phyloP scores from a whole-genome alignment of 192 early-diverging fungal species.

The Thamnidium elegans region DNA sequence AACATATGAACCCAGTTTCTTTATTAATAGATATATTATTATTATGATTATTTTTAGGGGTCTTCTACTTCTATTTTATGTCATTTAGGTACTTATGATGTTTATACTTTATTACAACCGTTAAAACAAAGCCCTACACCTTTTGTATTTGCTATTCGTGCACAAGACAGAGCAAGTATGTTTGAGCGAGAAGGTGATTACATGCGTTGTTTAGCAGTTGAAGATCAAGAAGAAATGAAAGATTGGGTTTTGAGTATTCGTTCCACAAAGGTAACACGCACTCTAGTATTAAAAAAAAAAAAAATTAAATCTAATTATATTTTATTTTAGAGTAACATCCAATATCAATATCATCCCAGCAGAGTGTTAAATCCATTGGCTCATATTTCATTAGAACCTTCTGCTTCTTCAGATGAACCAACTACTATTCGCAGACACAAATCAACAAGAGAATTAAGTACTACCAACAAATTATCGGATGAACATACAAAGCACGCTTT shows the following conservation, averaged over 20 bases:
- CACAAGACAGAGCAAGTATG: slow-evolving; percentile 68
- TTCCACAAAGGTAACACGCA: slow-evolving; percentile 58
- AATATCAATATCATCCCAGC: slow-evolving; percentile 23
- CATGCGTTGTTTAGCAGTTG: slow-evolving; percentile 67
- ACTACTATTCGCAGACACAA: slow-evolving; percentile 14
- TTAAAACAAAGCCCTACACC: slow-evolving; percentile 70
- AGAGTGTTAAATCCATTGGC: slow-evolving; percentile 18
- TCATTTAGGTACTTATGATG: slow-evolving; percentile 72
- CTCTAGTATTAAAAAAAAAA: too few species aligned
- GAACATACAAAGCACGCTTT: slow-evolving; percentile 2
- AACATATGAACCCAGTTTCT: slow-evolving; percentile 35
- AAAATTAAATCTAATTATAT: neutral
- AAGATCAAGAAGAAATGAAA: slow-evolving; percentile 58
- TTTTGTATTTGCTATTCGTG: slow-evolving; percentile 83
- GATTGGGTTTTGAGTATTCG: slow-evolving; percentile 75
- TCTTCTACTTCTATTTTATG: slow-evolving; percentile 41
- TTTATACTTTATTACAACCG: slow-evolving; percentile 68
- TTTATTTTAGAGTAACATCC: slow-evolving; percentile 23
- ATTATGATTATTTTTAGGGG: neutral
- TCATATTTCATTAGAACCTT: neutral
- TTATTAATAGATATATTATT: slow-evolving; percentile 2
- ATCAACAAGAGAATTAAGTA: slow-evolving; percentile 14
- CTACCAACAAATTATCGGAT: neutral
- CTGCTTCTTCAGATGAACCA: neutral
- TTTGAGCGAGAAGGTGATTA: slow-evolving; percentile 90